Base-by-base conservation (phyloP, 1,284 basidiomycete species). In the Sparassis latifolia region DNA sequence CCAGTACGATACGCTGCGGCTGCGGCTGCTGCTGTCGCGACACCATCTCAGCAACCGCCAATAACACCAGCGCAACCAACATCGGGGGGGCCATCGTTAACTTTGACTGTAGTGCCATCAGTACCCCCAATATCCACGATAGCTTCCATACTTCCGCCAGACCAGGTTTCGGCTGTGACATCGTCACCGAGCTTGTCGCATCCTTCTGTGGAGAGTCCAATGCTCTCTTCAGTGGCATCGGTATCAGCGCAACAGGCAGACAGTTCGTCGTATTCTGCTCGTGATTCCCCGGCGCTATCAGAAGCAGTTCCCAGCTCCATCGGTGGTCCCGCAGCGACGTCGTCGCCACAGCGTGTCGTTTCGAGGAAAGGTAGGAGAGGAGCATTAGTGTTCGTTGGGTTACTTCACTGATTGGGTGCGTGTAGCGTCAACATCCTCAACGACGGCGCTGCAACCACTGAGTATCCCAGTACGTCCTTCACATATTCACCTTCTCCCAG, bases 1-100 rank as follows among this genome's bases (percentile, higher is more conserved):
- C 89, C 92, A 7, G 92, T 96, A 63, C 80, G 89, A 46, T 97
- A 97, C 63, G 90, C 95, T 33, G 84, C 92, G 5, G 93, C 92
- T 0, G 94, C 93, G 2, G 93, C 92, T 1, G 92, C 92, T 0
- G 91, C 89, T 3, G 87, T 89, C 10, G 69, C 76, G 20, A 63
- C 79, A 44, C 62, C 75, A 57, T 29, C 59, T 7, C 48, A 57
- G 50, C 56, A 57, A 45, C 51, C 55, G 28, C 50, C 57, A 48
- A 43, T 60, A 48, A 44, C 60, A 42, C 52, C 58, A 33, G 37
- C 62, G 37, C 51, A 61, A 42, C 57, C 58, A 33, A 53, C 69
- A 44, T 37, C 67, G 46, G 66, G n/a, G n/a, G n/a, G 69, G 47
- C 57, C 73, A 2, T 63, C 70, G 55, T 66, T 71, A 54, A 72